These are phyloP conservation scores for Kalanchoe fedtschenkoi DNA, from an alignment of 164 flowering plant species.

Conservation along the genomic window DNA sequence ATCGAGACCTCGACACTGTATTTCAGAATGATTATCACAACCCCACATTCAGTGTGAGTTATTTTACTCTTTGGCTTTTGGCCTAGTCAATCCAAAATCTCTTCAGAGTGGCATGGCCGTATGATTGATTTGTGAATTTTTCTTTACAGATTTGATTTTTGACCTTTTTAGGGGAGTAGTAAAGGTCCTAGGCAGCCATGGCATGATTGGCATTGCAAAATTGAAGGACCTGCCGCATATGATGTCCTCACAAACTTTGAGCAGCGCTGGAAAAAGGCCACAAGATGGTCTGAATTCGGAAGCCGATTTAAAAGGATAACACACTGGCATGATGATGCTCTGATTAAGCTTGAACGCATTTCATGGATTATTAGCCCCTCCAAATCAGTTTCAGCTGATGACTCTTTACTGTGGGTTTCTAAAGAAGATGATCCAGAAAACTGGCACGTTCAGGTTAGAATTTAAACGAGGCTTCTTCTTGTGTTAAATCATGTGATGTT, in stretches of 20 bases:
- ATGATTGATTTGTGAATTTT: neutral
- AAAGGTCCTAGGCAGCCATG: conserved; percentile 15
- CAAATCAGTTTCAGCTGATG: conserved; percentile 21
- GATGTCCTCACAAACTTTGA: conserved; percentile 6
- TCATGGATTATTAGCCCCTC: conserved; percentile 68
- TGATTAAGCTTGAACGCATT: conserved; percentile 48
- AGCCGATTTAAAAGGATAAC: conserved; percentile 32
- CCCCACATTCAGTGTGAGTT: conserved; percentile 50
- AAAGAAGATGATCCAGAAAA: conserved; percentile 45
- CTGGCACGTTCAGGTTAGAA: conserved; percentile 63
- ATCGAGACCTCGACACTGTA: conserved; percentile 44
- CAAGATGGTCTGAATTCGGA: conserved; percentile 5
- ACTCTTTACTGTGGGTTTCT: conserved; percentile 41
- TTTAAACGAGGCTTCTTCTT: neutral
- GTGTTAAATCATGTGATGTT: neutral
- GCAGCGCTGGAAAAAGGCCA: conserved; percentile 10
- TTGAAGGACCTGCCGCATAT: conserved; percentile 8
- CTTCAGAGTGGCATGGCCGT: neutral
- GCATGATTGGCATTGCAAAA: conserved; percentile 57
- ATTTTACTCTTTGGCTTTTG: neutral
- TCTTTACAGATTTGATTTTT: conserved; percentile 4
- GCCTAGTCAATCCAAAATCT: neutral
- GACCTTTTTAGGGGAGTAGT: conserved; percentile 10
- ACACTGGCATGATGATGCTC: conserved; percentile 60
- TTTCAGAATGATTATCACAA: conserved; percentile 51